phyloP scores from a whole-genome alignment of 495 filamentous ascomycete genomes.

The Sordaria brevicollis region DNA sequence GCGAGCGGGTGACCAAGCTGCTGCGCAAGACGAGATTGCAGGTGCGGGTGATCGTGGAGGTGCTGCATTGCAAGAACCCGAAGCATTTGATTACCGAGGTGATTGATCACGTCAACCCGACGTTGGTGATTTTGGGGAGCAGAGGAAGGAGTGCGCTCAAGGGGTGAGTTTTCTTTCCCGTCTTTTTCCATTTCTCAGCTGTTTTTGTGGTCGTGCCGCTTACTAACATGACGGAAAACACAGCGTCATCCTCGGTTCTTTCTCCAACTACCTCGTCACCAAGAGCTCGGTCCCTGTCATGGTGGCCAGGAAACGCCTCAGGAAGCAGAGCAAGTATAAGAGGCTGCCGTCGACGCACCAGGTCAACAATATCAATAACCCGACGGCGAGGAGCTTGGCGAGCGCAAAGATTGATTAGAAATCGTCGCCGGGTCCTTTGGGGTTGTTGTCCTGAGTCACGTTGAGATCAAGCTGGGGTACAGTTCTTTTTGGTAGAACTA shows the following conservation, averaged over 20 bases:
- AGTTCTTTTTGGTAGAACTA: too few species aligned
- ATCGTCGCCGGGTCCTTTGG: neutral
- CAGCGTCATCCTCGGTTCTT: conserved; percentile 86
- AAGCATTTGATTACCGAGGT: conserved; percentile 78
- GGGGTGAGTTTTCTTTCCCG: conserved; percentile 51
- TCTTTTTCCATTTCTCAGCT: neutral
- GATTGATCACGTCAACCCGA: conserved; percentile 84
- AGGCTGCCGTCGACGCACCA: conserved; percentile 47
- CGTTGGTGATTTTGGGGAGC: conserved; percentile 86
- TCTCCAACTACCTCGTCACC: conserved; percentile 92
- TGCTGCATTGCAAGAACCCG: conserved; percentile 95
- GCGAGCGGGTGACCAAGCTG: conserved; percentile 66
- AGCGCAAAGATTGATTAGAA: conserved; percentile 56
- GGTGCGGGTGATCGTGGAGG: conserved; percentile 84
- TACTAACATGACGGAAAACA: neutral
- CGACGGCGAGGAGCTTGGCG: conserved; percentile 51
- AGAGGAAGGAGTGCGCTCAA: conserved; percentile 84
- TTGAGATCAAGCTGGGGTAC: too few species aligned
- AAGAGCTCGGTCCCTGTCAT: conserved; percentile 95
- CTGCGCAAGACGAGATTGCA: conserved; percentile 85
- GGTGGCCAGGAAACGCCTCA: conserved; percentile 74
- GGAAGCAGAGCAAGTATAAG: conserved; percentile 63
- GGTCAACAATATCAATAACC: conserved; percentile 60
- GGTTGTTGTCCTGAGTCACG: neutral
- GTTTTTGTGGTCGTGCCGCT: neutral